Base-by-base conservation (phyloP, 2,329 filamentous ascomycete genomes). In the Albophoma yamanashiensis region DNA sequence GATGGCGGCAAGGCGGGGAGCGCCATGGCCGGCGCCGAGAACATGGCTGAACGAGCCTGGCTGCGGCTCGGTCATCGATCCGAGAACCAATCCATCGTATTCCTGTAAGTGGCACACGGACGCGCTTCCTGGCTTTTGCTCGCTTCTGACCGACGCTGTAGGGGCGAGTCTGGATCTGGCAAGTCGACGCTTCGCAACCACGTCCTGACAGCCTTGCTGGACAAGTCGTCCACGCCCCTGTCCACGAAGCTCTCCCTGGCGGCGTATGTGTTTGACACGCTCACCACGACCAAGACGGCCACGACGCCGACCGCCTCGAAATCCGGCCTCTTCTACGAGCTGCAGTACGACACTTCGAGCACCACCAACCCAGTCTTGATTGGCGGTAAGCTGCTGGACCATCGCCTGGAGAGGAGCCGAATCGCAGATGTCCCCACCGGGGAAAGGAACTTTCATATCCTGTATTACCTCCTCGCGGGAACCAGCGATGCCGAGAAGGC, bases 271-370 rank as follows among this genome's bases (percentile, higher is more conserved):
- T 99, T 99, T 72, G 94, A 99, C 71, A 89, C 91, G 2, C 82
- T 99, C 62, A 99, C 94, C 6, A 97, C 94, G 1, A 99, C 94
- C 34, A 99, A 99, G 77, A 96, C 93, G 1, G 87, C 92, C 40
- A 97, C 93, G 1, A 97, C 93, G 0, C 92, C 92, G 1, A 96
- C 91, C 2, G 94, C 94, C 36, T 97, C 93, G 57, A 97, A 97
- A 74, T 89, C 94, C 14, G 94, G 94, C 63, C 82, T 99, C 20
- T 96, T 96, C 71, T 94, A 94, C 72, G 94, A 99, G 74, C 81
- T 99, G 50, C 94, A 99, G 74, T 99, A 99, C 72, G 93, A 99
- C 72, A 96, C 91, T 1, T 86, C 91, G 0, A 88, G 92, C 0
- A 89, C 88, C 0, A 87, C 89, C 34, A 92, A 89, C 68, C 94